Percentiles rank a stretch among this genome's conserved stretches.
Evolutionary conservation across 1,284 basidiomycete genomes (phyloP).

Genomic region (Rhodotorula mucilaginosa): DNA sequence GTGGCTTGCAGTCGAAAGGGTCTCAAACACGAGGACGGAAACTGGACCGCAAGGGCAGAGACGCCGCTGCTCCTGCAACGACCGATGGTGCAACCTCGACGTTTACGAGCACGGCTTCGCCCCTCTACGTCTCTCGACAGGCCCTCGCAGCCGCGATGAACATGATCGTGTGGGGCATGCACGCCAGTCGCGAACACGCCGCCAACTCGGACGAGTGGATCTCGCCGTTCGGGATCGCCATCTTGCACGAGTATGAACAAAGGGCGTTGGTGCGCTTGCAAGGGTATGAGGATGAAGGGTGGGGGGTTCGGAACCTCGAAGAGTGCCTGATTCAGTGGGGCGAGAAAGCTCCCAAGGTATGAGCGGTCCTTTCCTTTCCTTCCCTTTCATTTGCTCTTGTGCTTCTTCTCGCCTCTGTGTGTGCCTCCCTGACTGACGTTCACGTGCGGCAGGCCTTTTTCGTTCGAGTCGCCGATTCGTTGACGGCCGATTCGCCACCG

Average conservation of each 20-base stretch:
- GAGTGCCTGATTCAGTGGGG: constrained; percentile 38
- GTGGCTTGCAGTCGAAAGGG: not conserved
- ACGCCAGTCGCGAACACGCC: constrained; percentile 3
- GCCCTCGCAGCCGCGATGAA: constrained; percentile 24
- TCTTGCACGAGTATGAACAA: constrained; percentile 33
- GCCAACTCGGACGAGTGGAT: constrained; percentile 18
- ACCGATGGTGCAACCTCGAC: not conserved
- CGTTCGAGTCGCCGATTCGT: constrained; percentile 13
- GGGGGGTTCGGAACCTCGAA: constrained; percentile 36
- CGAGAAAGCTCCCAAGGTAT: constrained; percentile 21
- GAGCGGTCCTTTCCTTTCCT: not conserved
- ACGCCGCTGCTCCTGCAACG: not conserved
- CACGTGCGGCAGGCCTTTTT: constrained; percentile 27
- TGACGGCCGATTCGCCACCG: constrained; percentile 7
- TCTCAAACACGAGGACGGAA: constrained; percentile 24
- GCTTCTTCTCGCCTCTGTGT: no score
- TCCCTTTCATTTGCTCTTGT: no score
- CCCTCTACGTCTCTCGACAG: constrained; percentile 33
- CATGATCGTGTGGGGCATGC: constrained; percentile 39
- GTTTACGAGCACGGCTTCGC: constrained; percentile 2
- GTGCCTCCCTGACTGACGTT: not conserved
- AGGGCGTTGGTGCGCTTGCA: constrained; percentile 24
- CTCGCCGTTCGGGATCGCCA: constrained; percentile 23
- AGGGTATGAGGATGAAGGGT: constrained; percentile 32
- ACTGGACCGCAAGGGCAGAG: constrained; percentile 27